Evolutionary conservation across 2,329 filamentous ascomycete species (phyloP).

Genomic region (Fusarium denticulatum): DNA sequence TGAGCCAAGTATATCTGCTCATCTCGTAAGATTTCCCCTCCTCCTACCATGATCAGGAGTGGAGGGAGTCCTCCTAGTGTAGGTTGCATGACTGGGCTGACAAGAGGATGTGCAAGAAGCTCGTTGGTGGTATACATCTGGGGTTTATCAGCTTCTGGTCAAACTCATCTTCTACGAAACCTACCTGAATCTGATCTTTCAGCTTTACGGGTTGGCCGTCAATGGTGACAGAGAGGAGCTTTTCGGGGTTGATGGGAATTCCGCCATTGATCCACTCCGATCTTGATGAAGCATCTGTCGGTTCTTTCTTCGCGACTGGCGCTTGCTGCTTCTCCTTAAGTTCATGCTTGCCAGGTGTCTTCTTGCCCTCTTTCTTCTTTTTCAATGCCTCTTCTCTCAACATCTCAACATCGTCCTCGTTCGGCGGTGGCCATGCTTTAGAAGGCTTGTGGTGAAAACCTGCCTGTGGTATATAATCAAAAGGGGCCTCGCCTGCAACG

Average conservation of each 20-base stretch:
- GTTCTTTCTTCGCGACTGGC: constrained; percentile 44
- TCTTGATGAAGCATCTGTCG: constrained; percentile 31
- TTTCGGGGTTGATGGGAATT: constrained; percentile 42
- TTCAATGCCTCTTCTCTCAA: constrained; percentile 63
- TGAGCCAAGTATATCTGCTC: constrained; percentile 96
- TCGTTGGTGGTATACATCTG: constrained; percentile 84
- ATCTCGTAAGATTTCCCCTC: constrained; percentile 88
- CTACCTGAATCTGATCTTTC: constrained; percentile 90
- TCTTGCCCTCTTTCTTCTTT: constrained; percentile 43
- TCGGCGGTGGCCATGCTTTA: constrained; percentile 90
- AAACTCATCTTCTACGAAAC: constrained; percentile 9
- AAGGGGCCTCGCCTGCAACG: constrained; percentile 73
- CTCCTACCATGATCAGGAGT: constrained; percentile 84
- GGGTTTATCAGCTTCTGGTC: constrained; percentile 41
- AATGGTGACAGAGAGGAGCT: constrained; percentile 71
- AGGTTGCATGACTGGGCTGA: constrained; percentile 88
- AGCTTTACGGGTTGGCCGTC: constrained; percentile 77
- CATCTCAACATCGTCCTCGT: constrained; percentile 74
- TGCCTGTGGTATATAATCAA: constrained; percentile 88
- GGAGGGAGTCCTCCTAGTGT: constrained; percentile 91
- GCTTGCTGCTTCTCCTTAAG: constrained; percentile 49
- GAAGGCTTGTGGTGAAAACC: constrained; percentile 95
- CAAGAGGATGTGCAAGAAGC: constrained; percentile 84
- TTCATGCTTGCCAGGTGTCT: constrained; percentile 31
- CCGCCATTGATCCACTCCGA: constrained; percentile 44